These are phyloP conservation scores for Purpureocillium lavendulum DNA, from an alignment of 2,329 filamentous ascomycete species.

Conservation along the genomic window DNA sequence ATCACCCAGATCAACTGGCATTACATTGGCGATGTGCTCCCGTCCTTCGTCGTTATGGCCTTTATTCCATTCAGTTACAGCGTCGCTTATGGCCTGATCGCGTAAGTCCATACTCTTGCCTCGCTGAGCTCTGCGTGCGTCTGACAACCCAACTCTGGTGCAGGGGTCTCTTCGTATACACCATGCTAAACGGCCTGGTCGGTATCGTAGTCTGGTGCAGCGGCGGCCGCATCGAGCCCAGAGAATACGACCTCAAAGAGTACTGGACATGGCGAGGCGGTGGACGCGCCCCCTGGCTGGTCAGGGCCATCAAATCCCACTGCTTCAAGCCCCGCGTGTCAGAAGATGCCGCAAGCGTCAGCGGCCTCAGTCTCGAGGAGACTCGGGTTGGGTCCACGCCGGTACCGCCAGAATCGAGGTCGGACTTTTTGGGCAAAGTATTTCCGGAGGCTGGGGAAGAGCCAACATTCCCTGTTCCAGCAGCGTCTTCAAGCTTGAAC, in stretches of 20 bases:
- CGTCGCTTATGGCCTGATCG: slow-evolving; percentile 69
- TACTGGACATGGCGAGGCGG: slow-evolving; percentile 46
- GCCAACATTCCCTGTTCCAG: no score
- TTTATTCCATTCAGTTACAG: slow-evolving; percentile 75
- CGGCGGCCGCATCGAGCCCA: slow-evolving; percentile 33
- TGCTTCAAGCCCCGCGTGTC: neutral
- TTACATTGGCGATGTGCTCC: slow-evolving; percentile 67
- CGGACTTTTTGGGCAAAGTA: no score
- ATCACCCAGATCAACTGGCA: slow-evolving; percentile 69
- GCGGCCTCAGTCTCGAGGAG: no score
- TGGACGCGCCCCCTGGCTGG: slow-evolving; percentile 38
- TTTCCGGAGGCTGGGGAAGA: no score
- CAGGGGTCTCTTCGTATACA: slow-evolving; percentile 46
- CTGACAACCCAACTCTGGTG: neutral
- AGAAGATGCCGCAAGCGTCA: no score
- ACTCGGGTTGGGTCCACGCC: no score
- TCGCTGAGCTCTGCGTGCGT: neutral
- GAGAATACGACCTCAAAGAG: slow-evolving; percentile 45
- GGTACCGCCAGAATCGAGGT: no score
- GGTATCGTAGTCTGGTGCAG: slow-evolving; percentile 35
- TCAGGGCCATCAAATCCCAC: slow-evolving; percentile 25
- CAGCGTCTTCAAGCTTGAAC: no score
- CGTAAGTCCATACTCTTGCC: slow-evolving; percentile 34
- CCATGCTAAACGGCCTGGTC: slow-evolving; percentile 39
- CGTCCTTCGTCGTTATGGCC: slow-evolving; percentile 66